Evolutionary conservation across 495 filamentous ascomycete species (phyloP).

Genomic region (Penicillium salamii): DNA sequence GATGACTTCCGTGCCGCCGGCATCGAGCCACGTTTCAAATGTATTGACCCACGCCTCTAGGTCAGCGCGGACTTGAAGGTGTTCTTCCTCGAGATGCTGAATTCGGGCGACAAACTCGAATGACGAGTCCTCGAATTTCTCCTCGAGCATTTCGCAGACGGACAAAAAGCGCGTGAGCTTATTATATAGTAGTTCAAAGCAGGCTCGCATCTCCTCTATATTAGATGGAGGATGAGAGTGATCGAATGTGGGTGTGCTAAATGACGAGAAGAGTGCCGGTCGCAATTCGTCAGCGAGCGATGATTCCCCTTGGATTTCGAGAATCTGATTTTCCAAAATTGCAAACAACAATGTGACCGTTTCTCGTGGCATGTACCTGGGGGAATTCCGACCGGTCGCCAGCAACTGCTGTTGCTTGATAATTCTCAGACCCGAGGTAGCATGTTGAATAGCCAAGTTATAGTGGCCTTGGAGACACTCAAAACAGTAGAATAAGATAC

Average conservation of each 20-base stretch:
- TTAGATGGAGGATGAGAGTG: background rate
- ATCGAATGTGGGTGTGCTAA: background rate
- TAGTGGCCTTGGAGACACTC: conserved; percentile 53
- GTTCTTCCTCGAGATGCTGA: conserved; percentile 1
- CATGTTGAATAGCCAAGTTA: conserved; percentile 41
- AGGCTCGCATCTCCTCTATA: background rate
- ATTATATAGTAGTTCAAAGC: conserved; percentile 12
- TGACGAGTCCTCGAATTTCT: background rate
- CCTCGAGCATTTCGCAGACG: conserved; percentile 3
- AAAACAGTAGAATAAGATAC: conserved; percentile 54
- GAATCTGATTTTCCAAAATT: conserved; percentile 16
- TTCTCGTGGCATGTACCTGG: conserved; percentile 11
- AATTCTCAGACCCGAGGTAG: conserved; percentile 39
- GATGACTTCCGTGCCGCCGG: background rate
- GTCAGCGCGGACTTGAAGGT: background rate
- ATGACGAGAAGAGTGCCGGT: background rate
- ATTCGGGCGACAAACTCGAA: conserved; percentile 3
- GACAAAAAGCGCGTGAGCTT: conserved; percentile 5
- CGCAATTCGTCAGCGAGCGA: conserved; percentile 1
- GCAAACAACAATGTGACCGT: conserved; percentile 9
- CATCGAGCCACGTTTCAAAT: conserved; percentile 8
- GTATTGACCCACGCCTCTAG: conserved; percentile 1
- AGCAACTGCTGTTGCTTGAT: conserved; percentile 14
- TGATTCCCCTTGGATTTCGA: conserved; percentile 13
- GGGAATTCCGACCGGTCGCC: background rate